Evolutionary conservation across 257 asterid species (phyloP).

Genomic region (Jacaranda mimosifolia): DNA sequence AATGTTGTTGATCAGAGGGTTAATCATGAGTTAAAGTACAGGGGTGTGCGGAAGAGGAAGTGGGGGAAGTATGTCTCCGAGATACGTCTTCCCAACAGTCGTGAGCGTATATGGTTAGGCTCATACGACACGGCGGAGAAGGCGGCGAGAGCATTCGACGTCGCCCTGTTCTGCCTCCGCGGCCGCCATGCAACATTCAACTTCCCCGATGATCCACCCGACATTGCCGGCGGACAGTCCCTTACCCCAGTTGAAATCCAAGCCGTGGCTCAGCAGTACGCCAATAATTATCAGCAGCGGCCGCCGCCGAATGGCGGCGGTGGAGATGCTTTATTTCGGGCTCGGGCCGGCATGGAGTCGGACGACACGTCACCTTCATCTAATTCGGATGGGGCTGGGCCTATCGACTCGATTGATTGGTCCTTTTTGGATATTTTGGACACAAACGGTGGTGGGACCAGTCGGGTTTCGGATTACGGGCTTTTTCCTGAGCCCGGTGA

Average conservation of each 20-base stretch:
- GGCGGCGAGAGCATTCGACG: conserved; percentile 85
- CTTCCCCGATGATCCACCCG: conserved; percentile 56
- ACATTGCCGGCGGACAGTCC: conserved; percentile 51
- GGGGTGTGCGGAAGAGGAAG: conserved; percentile 71
- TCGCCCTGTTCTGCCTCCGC: conserved; percentile 74
- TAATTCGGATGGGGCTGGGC: not conserved
- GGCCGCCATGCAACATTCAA: conserved; percentile 64
- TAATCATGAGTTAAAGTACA: conserved; percentile 32
- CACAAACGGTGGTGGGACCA: conserved; percentile 1
- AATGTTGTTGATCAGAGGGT: not conserved
- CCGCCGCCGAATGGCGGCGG: not conserved
- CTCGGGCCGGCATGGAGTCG: not conserved
- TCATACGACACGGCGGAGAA: conserved; percentile 69
- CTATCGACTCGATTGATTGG: conserved; percentile 20
- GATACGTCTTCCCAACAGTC: conserved; percentile 72
- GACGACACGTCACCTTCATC: not conserved
- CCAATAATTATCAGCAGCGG: not conserved
- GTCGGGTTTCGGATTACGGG: conserved; percentile 32
- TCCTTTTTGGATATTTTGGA: conserved; percentile 41
- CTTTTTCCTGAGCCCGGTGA: conserved; percentile 34
- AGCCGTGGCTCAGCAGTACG: conserved; percentile 56
- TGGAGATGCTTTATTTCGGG: not conserved
- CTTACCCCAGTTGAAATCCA: conserved; percentile 53
- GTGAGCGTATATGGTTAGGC: conserved; percentile 84
- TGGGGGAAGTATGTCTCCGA: conserved; percentile 85